Evolutionary conservation across 805 yeast species (phyloP).

Genomic region (Candida hispaniensis): DNA sequence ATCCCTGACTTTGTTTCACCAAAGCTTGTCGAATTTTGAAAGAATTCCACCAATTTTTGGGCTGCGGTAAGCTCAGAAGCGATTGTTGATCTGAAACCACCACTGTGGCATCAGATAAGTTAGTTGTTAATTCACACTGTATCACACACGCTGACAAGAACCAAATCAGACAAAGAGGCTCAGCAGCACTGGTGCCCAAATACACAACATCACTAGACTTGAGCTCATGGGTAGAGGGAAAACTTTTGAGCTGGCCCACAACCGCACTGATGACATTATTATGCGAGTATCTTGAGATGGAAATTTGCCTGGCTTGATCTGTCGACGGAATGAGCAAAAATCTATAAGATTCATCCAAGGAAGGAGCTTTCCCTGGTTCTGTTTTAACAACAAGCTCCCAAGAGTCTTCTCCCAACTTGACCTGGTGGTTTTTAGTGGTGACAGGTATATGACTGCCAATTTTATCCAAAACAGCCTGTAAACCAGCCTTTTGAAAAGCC

Average conservation of each 20-base stretch:
- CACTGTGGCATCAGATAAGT: slow-evolving; percentile 24
- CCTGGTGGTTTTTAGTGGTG: no score
- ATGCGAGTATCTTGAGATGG: slow-evolving; percentile 18
- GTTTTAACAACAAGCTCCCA: slow-evolving; percentile 7
- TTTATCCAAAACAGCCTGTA: neutral
- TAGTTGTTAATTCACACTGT: slow-evolving; percentile 20
- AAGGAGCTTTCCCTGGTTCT: slow-evolving; percentile 3
- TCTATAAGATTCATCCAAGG: slow-evolving; percentile 1
- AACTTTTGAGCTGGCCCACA: slow-evolving; percentile 30
- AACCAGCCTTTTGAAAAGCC: slow-evolving; percentile 6
- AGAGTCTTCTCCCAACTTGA: neutral
- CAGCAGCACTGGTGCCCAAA: slow-evolving; percentile 24
- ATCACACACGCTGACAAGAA: slow-evolving; percentile 28
- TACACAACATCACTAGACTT: slow-evolving; percentile 25
- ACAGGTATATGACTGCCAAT: no score
- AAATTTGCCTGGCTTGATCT: slow-evolving; percentile 5
- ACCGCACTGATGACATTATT: slow-evolving; percentile 28
- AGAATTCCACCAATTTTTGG: no score
- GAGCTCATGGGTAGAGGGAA: slow-evolving; percentile 28
- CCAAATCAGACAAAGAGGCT: slow-evolving; percentile 24
- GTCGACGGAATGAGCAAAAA: slow-evolving; percentile 17
- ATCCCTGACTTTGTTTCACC: no score
- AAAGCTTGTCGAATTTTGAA: no score
- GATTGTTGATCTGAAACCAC: slow-evolving; percentile 27
- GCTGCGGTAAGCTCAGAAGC: slow-evolving; percentile 22